Conservation (phyloP, 306 rosid species). For the Hylodesmum podocarpum region DNA sequence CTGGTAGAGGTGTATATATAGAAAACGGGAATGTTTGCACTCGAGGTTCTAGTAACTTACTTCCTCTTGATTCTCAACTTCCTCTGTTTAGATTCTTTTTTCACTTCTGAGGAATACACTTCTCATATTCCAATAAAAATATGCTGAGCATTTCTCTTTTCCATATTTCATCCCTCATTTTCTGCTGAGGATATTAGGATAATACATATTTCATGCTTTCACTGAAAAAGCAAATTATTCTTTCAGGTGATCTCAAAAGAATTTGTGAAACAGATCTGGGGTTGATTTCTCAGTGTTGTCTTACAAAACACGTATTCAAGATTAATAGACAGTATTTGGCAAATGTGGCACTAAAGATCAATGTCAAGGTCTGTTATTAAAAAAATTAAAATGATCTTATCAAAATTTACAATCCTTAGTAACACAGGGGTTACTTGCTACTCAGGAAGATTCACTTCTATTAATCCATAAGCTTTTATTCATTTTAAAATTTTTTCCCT, state of each 20-base stretch:
- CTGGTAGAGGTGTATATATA: background rate
- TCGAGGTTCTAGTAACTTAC: background rate
- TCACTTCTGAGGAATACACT: background rate
- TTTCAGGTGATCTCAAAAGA: constrained; percentile 67
- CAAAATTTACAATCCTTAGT: background rate
- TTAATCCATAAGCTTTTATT: background rate
- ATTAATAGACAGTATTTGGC: constrained; percentile 63
- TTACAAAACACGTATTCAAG: constrained; percentile 65
- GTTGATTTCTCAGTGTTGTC: constrained; percentile 70
- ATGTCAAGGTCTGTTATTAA: constrained; percentile 51
- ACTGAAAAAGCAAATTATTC: constrained; percentile 20
- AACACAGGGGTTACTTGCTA: background rate
- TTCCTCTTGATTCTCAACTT: background rate
- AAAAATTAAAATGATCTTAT: constrained; percentile 14
- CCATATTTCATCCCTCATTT: background rate
- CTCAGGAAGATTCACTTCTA: background rate
- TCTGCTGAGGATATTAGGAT: background rate
- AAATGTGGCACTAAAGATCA: constrained; percentile 65
- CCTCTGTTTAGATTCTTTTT: background rate
- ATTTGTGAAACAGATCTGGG: constrained; percentile 73
- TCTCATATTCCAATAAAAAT: background rate
- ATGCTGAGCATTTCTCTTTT: background rate
- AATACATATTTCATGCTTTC: background rate
- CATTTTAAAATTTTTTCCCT: background rate
- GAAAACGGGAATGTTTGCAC: background rate